phyloP scores from a whole-genome alignment of 2,329 filamentous ascomycete genomes.

The Chrysoporthe austroafricana region DNA sequence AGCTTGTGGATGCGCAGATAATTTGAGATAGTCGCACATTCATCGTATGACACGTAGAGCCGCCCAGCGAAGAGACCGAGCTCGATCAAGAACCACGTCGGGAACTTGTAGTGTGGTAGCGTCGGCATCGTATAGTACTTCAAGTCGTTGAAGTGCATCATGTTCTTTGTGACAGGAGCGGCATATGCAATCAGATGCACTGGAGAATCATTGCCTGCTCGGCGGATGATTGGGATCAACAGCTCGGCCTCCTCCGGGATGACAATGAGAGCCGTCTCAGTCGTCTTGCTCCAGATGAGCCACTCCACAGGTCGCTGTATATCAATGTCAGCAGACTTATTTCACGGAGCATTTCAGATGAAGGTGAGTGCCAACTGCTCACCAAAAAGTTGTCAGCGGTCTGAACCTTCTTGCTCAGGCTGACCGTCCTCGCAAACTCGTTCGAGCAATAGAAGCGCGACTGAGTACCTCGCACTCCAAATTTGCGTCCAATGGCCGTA shows the following conservation, averaged over 20 bases:
- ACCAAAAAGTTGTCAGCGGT: constrained; percentile 41
- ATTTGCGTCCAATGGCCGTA: constrained; percentile 41
- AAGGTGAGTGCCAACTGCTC: too few relatives aligned
- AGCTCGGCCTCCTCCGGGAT: constrained; percentile 66
- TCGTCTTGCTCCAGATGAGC: constrained; percentile 59
- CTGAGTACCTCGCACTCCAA: constrained; percentile 32
- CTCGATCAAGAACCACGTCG: constrained; percentile 59
- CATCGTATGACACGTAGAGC: constrained; percentile 59
- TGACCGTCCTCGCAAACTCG: constrained; percentile 55
- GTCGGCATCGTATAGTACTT: constrained; percentile 56
- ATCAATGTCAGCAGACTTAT: constrained; percentile 17
- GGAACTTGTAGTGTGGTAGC: constrained; percentile 48
- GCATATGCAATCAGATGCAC: constrained; percentile 61
- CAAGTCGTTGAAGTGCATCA: constrained; percentile 60
- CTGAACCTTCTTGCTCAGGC: constrained; percentile 29
- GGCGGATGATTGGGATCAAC: constrained; percentile 51
- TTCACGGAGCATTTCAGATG: too few relatives aligned
- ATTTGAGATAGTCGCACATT: constrained; percentile 43
- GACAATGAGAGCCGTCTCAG: constrained; percentile 57
- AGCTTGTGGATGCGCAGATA: constrained; percentile 38
- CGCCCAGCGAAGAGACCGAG: constrained; percentile 64
- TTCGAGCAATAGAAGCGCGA: constrained; percentile 42
- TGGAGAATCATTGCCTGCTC: constrained; percentile 1
- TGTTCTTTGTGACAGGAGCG: constrained; percentile 61
- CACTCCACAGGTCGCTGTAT: constrained; percentile 59